Evolutionary conservation across 176 grass and related monocot genomes (phyloP).

Genomic region (Phragmites australis): DNA sequence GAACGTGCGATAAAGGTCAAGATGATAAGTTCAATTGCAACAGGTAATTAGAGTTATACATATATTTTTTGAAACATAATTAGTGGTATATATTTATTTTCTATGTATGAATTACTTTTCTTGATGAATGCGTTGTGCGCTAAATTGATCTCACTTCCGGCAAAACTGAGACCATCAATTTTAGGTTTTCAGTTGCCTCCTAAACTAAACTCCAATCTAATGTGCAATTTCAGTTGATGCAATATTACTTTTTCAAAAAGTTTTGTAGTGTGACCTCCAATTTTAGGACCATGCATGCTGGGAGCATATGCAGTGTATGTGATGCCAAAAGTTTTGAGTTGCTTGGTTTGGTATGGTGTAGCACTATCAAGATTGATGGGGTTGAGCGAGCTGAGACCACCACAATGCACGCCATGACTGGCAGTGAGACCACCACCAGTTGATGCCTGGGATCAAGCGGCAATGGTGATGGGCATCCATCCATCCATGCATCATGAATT

Average conservation of each 20-base stretch:
- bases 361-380: slow-evolving; percentile 25
- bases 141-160: not conserved
- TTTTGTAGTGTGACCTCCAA: too few relatives aligned
- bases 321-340: slow-evolving; percentile 30
- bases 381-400: slow-evolving; percentile 33
- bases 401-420: slow-evolving; percentile 4
- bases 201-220: not conserved
- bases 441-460: slow-evolving; percentile 30
- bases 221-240: not conserved
- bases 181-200: too few relatives aligned
- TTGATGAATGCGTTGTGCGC: not conserved
- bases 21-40: slow-evolving; percentile 68
- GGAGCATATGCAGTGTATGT: not conserved
- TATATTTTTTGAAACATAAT: not conserved
- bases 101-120: too few relatives aligned
- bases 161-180: too few relatives aligned
- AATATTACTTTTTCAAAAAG: not conserved
- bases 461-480: slow-evolving; percentile 33
- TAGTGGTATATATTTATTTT: not conserved
- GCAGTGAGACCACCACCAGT: slow-evolving; percentile 53
- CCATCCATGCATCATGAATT: slow-evolving; percentile 22
- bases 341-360: slow-evolving; percentile 41
- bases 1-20: slow-evolving; percentile 62
- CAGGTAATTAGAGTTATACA: slow-evolving; percentile 45
- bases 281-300: not conserved